Evolutionary conservation across 1,284 basidiomycete species (phyloP).

Genomic region (Microbotryum lychnidis-dioicae): DNA sequence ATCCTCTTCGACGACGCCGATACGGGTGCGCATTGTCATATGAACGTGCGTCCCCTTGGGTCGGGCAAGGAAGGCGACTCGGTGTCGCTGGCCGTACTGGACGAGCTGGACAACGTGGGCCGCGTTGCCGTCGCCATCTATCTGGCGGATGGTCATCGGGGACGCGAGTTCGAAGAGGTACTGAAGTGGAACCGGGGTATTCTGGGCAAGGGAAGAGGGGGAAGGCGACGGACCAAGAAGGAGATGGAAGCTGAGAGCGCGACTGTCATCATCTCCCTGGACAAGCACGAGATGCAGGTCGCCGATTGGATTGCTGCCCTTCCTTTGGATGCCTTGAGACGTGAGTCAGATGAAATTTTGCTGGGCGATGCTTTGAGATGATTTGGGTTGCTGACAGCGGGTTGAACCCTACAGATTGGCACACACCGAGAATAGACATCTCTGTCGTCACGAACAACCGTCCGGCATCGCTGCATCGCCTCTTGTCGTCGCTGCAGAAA

Average conservation of each 20-base stretch:
- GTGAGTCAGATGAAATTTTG: slow-evolving; percentile 13
- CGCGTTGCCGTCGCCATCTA: slow-evolving; percentile 11
- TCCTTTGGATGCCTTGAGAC: slow-evolving; percentile 30
- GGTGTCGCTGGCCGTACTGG: slow-evolving; percentile 18
- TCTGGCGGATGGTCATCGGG: slow-evolving; percentile 15
- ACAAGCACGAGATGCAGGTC: slow-evolving; percentile 15
- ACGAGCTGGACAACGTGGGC: slow-evolving; percentile 10
- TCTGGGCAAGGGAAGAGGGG: slow-evolving; percentile 13
- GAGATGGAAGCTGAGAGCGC: slow-evolving; percentile 10
- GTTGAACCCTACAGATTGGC: slow-evolving; percentile 52
- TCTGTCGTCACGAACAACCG: slow-evolving; percentile 67
- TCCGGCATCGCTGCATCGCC: slow-evolving; percentile 58
- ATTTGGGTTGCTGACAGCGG: too few relatives aligned
- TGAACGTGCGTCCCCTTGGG: slow-evolving; percentile 17
- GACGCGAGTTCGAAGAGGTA: slow-evolving; percentile 25
- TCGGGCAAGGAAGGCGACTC: slow-evolving; percentile 1
- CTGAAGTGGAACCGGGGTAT: slow-evolving; percentile 19
- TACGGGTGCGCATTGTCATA: slow-evolving; percentile 15
- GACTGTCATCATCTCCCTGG: slow-evolving; percentile 22
- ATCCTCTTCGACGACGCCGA: background rate
- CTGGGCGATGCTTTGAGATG: background rate
- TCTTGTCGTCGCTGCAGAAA: slow-evolving; percentile 54
- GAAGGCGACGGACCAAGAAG: slow-evolving; percentile 4
- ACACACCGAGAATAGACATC: slow-evolving; percentile 57
- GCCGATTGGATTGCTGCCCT: slow-evolving; percentile 32